Evolutionary conservation across 768 basidiomycete species (phyloP).

Genomic region (Suillus spraguei): DNA sequence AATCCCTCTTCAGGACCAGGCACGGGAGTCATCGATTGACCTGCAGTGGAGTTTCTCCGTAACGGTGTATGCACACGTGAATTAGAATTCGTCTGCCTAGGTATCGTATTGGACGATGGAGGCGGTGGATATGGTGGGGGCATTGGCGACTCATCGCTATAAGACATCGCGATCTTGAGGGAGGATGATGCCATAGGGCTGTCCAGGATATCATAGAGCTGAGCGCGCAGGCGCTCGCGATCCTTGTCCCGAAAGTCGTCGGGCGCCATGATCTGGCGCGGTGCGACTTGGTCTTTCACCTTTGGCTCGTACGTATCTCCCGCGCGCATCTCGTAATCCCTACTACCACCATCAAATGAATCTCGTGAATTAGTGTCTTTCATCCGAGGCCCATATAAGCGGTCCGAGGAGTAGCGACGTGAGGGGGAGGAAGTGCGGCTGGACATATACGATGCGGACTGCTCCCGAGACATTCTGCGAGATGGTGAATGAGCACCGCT

Average conservation of each 20-base stretch:
- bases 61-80: conserved; percentile 10
- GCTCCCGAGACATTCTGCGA: conserved; percentile 11
- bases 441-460: conserved; percentile 29
- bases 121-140: conserved; percentile 25
- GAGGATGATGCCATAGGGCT: conserved; percentile 46
- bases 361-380: conserved; percentile 26
- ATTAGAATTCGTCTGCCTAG: conserved; percentile 27
- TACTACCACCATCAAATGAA: conserved; percentile 22
- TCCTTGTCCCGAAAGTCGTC: conserved; percentile 29
- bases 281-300: conserved; percentile 30
- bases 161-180: conserved; percentile 42
- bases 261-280: conserved; percentile 23
- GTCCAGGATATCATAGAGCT: conserved; percentile 51
- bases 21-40: background rate
- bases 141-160: conserved; percentile 31
- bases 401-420: conserved; percentile 29
- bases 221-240: conserved; percentile 32
- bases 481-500: conserved; percentile 28
- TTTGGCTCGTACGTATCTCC: conserved; percentile 21
- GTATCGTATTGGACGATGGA: conserved; percentile 16
- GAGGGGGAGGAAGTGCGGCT: conserved; percentile 31
- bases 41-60: conserved; percentile 1
- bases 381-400: conserved; percentile 24
- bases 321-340: conserved; percentile 26
- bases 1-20: conserved; percentile 1